These are phyloP conservation scores for Ramularia collo-cygni DNA, from an alignment of 2,329 filamentous ascomycete species.

Conservation along the genomic window DNA sequence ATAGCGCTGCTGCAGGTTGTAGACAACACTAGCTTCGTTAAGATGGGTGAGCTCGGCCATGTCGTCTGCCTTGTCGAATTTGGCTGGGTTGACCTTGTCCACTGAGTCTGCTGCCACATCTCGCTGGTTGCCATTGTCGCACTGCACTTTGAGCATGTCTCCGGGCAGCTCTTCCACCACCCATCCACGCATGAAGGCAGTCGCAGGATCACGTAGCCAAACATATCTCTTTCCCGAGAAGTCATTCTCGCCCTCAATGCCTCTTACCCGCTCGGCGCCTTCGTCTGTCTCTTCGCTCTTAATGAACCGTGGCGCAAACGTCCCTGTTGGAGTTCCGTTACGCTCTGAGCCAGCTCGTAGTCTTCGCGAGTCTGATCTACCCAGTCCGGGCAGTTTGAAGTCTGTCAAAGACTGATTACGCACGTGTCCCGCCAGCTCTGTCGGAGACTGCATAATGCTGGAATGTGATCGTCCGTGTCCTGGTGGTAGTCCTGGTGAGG, in stretches of 20 bases:
- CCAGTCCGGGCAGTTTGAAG: conserved; percentile 32
- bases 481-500: conserved; percentile 53
- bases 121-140: conserved; percentile 85
- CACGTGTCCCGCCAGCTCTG: conserved; percentile 47
- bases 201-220: conserved; percentile 82
- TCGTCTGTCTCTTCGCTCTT: conserved; percentile 71
- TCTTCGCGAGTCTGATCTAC: conserved; percentile 28
- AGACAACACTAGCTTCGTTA: conserved; percentile 95
- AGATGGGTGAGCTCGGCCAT: conserved; percentile 98
- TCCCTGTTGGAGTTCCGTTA: conserved; percentile 62
- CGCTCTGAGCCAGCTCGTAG: conserved; percentile 51
- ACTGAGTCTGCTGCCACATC: conserved; percentile 80
- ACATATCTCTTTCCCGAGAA: conserved; percentile 98
- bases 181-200: conserved; percentile 87
- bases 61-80: conserved; percentile 98
- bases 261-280: conserved; percentile 49
- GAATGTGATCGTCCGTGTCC: conserved; percentile 63
- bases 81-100: conserved; percentile 98
- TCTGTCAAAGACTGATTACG: conserved; percentile 60
- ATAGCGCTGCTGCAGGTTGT: conserved; percentile 93
- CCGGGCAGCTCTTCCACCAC: conserved; percentile 72
- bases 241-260: conserved; percentile 95
- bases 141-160: conserved; percentile 74
- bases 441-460: conserved; percentile 57
- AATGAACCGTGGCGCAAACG: conserved; percentile 95